These are phyloP conservation scores for Aspergillus costaricaensis DNA, from an alignment of 2,329 filamentous ascomycete genomes.

Conservation along the genomic window DNA sequence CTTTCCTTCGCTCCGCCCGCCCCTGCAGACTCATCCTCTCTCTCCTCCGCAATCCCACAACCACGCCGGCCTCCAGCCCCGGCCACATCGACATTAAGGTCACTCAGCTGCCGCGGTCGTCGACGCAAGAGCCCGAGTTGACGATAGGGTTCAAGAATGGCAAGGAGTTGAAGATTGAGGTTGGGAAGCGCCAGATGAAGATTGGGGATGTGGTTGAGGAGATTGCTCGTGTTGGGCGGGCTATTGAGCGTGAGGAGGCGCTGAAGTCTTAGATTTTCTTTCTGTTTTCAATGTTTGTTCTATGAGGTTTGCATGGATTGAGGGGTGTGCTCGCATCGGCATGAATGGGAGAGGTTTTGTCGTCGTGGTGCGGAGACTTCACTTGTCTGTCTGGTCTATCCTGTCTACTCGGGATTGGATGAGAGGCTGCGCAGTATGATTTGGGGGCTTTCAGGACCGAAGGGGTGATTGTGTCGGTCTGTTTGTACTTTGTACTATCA, in stretches of 20 bases:
- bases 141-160: slow-evolving; percentile 93
- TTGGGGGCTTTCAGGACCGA: too few species aligned
- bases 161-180: slow-evolving; percentile 81
- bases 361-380: too few species aligned
- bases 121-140: slow-evolving; percentile 68
- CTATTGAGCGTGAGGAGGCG: slow-evolving; percentile 79
- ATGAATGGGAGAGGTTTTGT: too few species aligned
- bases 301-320: background rate
- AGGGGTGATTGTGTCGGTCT: background rate
- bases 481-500: slow-evolving; percentile 1
- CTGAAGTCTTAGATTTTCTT: slow-evolving; percentile 53
- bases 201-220: slow-evolving; percentile 87
- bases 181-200: slow-evolving; percentile 73
- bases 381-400: too few species aligned
- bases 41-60: slow-evolving; percentile 78
- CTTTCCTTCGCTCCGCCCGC: slow-evolving; percentile 77
- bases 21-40: slow-evolving; percentile 87
- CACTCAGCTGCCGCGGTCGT: slow-evolving; percentile 70
- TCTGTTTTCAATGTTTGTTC: slow-evolving; percentile 24
- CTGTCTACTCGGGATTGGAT: too few species aligned
- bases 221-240: slow-evolving; percentile 83
- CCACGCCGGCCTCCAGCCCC: slow-evolving; percentile 74
- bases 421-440: too few species aligned
- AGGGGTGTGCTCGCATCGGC: background rate
- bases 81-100: slow-evolving; percentile 74